These are phyloP conservation scores for Pseudozyma sp. DNA, from an alignment of 1,284 basidiomycete species.

Conservation along the genomic window DNA sequence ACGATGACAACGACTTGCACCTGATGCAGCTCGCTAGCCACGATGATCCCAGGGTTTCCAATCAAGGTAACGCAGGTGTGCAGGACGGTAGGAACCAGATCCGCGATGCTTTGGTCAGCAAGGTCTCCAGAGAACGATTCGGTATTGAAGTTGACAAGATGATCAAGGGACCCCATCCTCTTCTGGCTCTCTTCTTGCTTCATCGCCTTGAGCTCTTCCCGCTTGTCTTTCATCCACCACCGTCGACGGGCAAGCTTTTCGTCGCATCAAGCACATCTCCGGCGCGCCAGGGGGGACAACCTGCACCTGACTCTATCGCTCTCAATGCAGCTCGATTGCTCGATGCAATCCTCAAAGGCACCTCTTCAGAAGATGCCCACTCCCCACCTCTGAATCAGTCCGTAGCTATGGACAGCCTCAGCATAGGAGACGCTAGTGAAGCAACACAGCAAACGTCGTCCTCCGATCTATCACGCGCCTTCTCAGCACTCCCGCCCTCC, in stretches of 20 bases:
- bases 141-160: slow-evolving; percentile 70
- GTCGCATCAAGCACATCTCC: background rate
- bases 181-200: slow-evolving; percentile 55
- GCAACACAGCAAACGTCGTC: slow-evolving; percentile 2
- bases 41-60: slow-evolving; percentile 36
- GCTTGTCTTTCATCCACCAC: slow-evolving; percentile 58
- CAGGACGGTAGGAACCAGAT: slow-evolving; percentile 72
- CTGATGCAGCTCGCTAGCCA: slow-evolving; percentile 22
- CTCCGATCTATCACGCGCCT: slow-evolving; percentile 27
- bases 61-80: slow-evolving; percentile 16
- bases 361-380: slow-evolving; percentile 12
- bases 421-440: slow-evolving; percentile 16
- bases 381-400: slow-evolving; percentile 15
- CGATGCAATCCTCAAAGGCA: slow-evolving; percentile 32
- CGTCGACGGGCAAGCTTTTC: slow-evolving; percentile 27
- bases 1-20: slow-evolving; percentile 9
- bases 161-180: slow-evolving; percentile 64
- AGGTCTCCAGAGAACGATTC: slow-evolving; percentile 67
- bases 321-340: slow-evolving; percentile 48
- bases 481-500: slow-evolving; percentile 23
- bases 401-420: slow-evolving; percentile 33
- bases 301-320: slow-evolving; percentile 22
- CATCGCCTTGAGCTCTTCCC: slow-evolving; percentile 57
- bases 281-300: slow-evolving; percentile 2
- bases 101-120: slow-evolving; percentile 54